Base-by-base conservation (phyloP, 345 rosid genomes). In the Lepidium didymum region DNA sequence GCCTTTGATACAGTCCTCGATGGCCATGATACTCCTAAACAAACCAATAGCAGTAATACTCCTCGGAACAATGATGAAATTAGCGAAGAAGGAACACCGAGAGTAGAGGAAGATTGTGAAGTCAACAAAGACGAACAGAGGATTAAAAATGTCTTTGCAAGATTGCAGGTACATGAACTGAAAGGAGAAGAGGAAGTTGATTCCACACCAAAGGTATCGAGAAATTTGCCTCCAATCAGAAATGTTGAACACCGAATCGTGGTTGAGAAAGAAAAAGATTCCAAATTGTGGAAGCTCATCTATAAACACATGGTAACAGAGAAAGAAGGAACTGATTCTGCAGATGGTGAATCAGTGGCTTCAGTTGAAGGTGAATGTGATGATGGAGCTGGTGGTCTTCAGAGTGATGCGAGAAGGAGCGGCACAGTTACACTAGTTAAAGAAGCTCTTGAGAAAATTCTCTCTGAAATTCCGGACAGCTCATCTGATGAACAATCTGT, bases 361-460 rank as follows among this genome's bases (percentile, higher is more conserved):
- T 62, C 76, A 56, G 55, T 45, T 34, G 75, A 29, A 34, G 43
- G n/a, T 50, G 57, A 34, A 18, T 74, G 61, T 59, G 84, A 77
- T 69, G 70, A 69, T 27, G 79, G 74, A 7, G 77, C 62, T 74
- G 73, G 27, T 37, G 42, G 40, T 62, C 68, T n/a, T 49, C 74
- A 77, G 68, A 56, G 47, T 69, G 83, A 77, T 69, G 73, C 75
- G 7, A 70, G 74, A 73, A 82, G 81, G 66, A 74, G 70, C 3
- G 83, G 82, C 67, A 95, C 91, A 34, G 70, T 91, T 72, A 84
- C 82, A 72, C 69, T 89, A 60, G 88, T 94, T 46, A 82, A 81
- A 78, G 91, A 86, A 82, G 97, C 96, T 11, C 83, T 94, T 25
- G 90, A 82, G 64, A 87, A 82, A 67, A 85, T 94, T 71, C 92